Percentiles rank a stretch among this genome's conserved stretches.
Conservation (phyloP, 1,284 basidiomycete species). For the Cryptococcus sp. region DNA sequence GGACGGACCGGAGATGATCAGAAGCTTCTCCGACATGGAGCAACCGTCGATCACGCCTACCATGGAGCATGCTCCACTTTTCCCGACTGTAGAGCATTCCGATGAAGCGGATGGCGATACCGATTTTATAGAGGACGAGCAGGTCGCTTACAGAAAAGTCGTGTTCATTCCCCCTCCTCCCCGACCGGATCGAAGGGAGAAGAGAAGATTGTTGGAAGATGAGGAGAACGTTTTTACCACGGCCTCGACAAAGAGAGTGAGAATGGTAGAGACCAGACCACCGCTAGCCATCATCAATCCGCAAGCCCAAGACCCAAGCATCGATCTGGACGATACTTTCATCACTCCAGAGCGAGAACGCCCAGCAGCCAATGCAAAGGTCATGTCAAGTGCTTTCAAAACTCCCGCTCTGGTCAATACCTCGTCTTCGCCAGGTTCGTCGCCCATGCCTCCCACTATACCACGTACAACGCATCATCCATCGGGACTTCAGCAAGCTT, state of each 20-base stretch:
- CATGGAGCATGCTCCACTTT: not conserved
- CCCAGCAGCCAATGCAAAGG: conserved; percentile 8
- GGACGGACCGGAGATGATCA: conserved; percentile 17
- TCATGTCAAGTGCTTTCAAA: conserved; percentile 34
- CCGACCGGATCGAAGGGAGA: conserved; percentile 8
- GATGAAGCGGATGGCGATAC: conserved; percentile 26
- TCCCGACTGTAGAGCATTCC: not conserved
- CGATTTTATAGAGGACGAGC: conserved; percentile 28
- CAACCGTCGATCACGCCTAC: conserved; percentile 6
- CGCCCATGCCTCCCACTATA: conserved; percentile 44
- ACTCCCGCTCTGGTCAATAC: conserved; percentile 42
- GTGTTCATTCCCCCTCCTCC: conserved; percentile 4
- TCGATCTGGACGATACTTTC: conserved; percentile 32
- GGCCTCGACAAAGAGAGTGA: conserved; percentile 23
- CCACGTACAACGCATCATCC: conserved; percentile 38
- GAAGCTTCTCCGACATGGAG: conserved; percentile 11
- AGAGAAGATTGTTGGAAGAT: conserved; percentile 16
- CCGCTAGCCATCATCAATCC: conserved; percentile 31
- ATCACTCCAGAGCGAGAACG: conserved; percentile 38
- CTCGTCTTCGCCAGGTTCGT: conserved; percentile 45
- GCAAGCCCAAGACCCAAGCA: conserved; percentile 18
- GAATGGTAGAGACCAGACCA: conserved; percentile 18
- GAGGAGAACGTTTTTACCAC: conserved; percentile 37
- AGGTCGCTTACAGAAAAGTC: not conserved
- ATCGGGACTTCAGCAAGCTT: conserved; percentile 35